phyloP scores from a whole-genome alignment of 495 filamentous ascomycete species.

The Hypoxylon perforatum region DNA sequence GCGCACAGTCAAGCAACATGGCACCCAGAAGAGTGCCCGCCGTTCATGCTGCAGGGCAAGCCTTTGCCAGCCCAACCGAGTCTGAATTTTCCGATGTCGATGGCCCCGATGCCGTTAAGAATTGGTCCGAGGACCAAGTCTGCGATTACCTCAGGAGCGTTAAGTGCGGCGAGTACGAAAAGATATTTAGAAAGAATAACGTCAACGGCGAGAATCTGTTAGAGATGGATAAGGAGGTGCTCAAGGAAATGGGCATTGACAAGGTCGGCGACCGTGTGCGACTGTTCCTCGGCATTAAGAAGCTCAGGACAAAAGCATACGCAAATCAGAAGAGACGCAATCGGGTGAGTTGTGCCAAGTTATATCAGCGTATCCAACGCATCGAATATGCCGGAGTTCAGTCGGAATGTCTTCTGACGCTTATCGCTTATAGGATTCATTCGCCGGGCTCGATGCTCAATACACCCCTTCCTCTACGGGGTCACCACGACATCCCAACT shows the following conservation, averaged over 20 bases:
- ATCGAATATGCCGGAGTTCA: conserved; percentile 35
- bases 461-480: conserved; percentile 73
- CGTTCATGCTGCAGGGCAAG: conserved; percentile 68
- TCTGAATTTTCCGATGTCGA: conserved; percentile 90
- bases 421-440: conserved; percentile 67
- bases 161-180: conserved; percentile 92
- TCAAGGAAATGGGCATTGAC: conserved; percentile 98
- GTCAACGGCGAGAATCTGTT: conserved; percentile 97
- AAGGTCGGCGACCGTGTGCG: conserved; percentile 98
- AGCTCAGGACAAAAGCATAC: conserved; percentile 85
- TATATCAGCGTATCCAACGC: conserved; percentile 43
- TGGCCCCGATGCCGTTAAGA: conserved; percentile 64
- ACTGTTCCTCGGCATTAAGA: conserved; percentile 91
- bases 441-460: conserved; percentile 70
- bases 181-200: conserved; percentile 90
- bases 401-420: conserved; percentile 16
- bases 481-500: conserved; percentile 70
- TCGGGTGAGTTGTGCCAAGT: conserved; percentile 73
- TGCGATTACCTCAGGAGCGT: conserved; percentile 90
- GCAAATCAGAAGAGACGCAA: conserved; percentile 87
- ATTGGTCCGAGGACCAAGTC: conserved; percentile 93
- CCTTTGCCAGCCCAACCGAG: conserved; percentile 88
- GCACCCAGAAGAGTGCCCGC: conserved; percentile 66
- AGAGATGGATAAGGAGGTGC: conserved; percentile 93
- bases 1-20: conserved; percentile 64